Conservation (phyloP, 441 rosid genomes). For the Arabidopsis hybrid region DNA sequence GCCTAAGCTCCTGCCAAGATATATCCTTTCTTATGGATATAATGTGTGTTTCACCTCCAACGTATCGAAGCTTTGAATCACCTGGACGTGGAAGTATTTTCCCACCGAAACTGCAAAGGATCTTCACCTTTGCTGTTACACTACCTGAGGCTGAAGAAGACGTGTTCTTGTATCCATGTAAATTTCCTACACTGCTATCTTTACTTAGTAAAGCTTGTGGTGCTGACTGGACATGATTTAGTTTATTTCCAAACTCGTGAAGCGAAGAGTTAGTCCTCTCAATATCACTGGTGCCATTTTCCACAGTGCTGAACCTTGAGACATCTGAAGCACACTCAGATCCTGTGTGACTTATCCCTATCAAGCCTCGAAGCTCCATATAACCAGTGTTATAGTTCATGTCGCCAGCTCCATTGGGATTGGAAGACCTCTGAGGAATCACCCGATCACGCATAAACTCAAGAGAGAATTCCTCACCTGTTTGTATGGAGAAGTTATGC, state of each 20-base stretch:
- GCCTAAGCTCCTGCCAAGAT: conserved; percentile 45
- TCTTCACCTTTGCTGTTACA: conserved; percentile 43
- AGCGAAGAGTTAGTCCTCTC: conserved; percentile 58
- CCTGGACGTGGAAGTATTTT: conserved; percentile 49
- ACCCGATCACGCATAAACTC: conserved; percentile 92
- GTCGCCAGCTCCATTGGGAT: conserved; percentile 54
- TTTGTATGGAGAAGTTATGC: conserved; percentile 82
- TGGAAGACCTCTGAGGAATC: conserved; percentile 57
- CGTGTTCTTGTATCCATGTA: conserved; percentile 22
- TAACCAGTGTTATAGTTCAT: conserved; percentile 62
- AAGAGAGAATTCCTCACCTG: conserved; percentile 94
- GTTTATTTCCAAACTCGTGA: conserved; percentile 56
- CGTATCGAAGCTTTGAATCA: conserved; percentile 49
- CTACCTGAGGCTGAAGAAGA: conserved; percentile 42
- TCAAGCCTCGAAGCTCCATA: conserved; percentile 73
- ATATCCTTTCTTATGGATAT: conserved; percentile 43
- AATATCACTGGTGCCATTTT: conserved; percentile 60
- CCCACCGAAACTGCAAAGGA: conserved; percentile 49
- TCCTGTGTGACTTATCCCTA: conserved; percentile 69
- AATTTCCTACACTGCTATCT: conserved; percentile 51
- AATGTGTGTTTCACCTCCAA: conserved; percentile 49
- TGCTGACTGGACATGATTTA: conserved; percentile 60
- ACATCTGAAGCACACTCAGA: conserved; percentile 85
- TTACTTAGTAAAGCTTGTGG: conserved; percentile 56
- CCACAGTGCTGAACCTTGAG: conserved; percentile 57